Percentiles rank a stretch among this genome's conserved stretches.
Evolutionary conservation across 2,329 filamentous ascomycete species (phyloP).

Genomic region (Colletotrichum higginsianum): DNA sequence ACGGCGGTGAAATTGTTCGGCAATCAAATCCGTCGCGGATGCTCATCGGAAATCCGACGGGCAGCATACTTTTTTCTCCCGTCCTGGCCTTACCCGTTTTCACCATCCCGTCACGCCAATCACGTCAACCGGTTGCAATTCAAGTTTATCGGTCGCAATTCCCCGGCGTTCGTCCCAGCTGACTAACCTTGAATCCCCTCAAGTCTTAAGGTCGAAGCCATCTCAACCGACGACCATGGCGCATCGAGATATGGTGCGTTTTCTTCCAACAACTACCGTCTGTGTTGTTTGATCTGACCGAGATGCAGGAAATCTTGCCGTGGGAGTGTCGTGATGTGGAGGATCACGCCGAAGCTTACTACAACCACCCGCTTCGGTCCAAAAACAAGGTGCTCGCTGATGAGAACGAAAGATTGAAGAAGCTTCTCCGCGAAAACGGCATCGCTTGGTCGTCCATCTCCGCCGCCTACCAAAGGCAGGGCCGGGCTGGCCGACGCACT

Average conservation of each 20-base stretch:
- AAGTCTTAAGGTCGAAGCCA: not conserved
- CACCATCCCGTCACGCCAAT: constrained; percentile 3
- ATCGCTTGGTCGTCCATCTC: constrained; percentile 64
- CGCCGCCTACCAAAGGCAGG: constrained; percentile 47
- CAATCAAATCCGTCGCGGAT: not conserved
- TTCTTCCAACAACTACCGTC: not conserved
- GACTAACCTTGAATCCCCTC: constrained; percentile 9
- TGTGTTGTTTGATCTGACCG: constrained; percentile 14
- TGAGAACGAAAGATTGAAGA: constrained; percentile 66
- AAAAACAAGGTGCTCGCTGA: constrained; percentile 62
- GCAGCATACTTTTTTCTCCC: not conserved
- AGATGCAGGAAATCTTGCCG: constrained; percentile 53
- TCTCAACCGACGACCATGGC: constrained; percentile 17
- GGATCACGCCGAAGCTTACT: constrained; percentile 64
- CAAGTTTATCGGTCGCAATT: not conserved
- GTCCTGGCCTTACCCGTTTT: not conserved
- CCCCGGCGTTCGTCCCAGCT: not conserved
- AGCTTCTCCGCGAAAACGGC: constrained; percentile 65
- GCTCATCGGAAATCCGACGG: not conserved
- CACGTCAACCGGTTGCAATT: not conserved
- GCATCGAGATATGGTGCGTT: constrained; percentile 32
- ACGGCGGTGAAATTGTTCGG: constrained; percentile 4
- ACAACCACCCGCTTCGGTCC: constrained; percentile 64
- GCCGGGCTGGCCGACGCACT: constrained; percentile 46
- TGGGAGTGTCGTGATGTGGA: constrained; percentile 69